Evolutionary conservation across 768 basidiomycete species (phyloP).

Genomic region (Dacryopinax spathularia): DNA sequence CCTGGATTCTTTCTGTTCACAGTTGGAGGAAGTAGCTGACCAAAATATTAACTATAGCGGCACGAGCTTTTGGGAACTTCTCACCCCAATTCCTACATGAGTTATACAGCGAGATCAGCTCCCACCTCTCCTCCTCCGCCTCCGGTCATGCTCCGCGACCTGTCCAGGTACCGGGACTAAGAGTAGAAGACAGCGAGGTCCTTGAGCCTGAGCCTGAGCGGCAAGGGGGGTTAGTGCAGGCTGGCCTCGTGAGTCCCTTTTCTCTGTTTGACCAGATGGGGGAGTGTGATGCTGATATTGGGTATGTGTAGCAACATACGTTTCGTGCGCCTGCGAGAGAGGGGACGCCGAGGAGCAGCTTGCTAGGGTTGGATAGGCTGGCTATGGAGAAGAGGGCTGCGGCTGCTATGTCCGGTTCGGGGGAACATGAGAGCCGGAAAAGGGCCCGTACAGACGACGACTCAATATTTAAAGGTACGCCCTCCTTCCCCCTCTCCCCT

Average conservation of each 20-base stretch:
- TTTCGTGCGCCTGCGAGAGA: conserved; percentile 65
- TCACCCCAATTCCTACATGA: conserved; percentile 62
- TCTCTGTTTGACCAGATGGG: too few relatives aligned
- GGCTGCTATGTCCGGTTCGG: conserved; percentile 20
- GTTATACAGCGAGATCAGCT: conserved; percentile 63
- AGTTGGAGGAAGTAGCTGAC: too few relatives aligned
- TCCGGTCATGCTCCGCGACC: conserved; percentile 42
- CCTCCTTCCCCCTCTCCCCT: too few relatives aligned
- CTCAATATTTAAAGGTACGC: conserved; percentile 73
- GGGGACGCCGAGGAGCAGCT: conserved; percentile 57
- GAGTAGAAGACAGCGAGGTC: conserved; percentile 64
- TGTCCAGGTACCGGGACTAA: conserved; percentile 63
- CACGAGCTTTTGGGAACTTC: conserved; percentile 75
- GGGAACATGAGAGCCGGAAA: conserved; percentile 46
- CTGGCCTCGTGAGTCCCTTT: conserved; percentile 39
- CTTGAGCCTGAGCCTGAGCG: conserved; percentile 66
- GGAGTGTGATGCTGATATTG: too few relatives aligned
- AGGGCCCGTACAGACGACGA: conserved; percentile 43
- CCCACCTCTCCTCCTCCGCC: conserved; percentile 52
- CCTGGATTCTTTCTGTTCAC: too few relatives aligned
- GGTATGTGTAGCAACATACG: conserved; percentile 46
- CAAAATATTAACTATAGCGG: conserved; percentile 37
- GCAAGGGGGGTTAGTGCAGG: conserved; percentile 61
- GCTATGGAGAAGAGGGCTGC: conserved; percentile 77
- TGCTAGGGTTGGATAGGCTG: conserved; percentile 75